Evolutionary conservation across 257 asterid genomes (phyloP).

Genomic region (Solanum okadae): DNA sequence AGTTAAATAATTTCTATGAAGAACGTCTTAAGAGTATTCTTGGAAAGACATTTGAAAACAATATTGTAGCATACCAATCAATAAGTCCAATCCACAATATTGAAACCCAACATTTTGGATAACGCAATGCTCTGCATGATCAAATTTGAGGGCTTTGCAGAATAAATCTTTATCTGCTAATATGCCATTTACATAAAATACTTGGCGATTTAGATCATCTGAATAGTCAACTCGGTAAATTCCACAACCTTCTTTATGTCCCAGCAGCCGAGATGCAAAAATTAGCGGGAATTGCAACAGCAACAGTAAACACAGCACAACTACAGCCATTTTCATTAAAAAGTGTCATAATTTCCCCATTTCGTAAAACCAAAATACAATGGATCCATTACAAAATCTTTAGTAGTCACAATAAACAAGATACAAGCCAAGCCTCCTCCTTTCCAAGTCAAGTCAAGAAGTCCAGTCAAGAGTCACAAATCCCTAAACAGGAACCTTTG

Average conservation of each 20-base stretch:
- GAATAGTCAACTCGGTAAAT: conserved; percentile 28
- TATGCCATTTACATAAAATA: conserved; percentile 51
- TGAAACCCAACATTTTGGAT: conserved; percentile 17
- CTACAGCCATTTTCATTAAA: conserved; percentile 26
- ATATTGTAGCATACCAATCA: conserved; percentile 38
- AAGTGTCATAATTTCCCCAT: conserved; percentile 18
- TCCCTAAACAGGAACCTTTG: neutral
- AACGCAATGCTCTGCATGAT: conserved; percentile 34
- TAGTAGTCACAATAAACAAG: conserved; percentile 19
- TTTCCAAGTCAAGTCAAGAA: conserved; percentile 13
- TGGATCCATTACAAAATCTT: conserved; percentile 23
- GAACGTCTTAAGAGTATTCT: neutral
- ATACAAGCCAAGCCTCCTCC: neutral
- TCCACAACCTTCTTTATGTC: conserved; percentile 42
- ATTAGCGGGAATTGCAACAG: conserved; percentile 30
- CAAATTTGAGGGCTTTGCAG: conserved; percentile 43
- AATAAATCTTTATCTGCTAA: conserved; percentile 49
- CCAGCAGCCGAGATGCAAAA: conserved; percentile 36
- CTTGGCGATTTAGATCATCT: conserved; percentile 25
- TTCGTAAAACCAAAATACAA: conserved; percentile 7
- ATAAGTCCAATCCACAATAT: conserved; percentile 27
- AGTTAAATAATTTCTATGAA: neutral
- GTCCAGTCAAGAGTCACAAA: neutral
- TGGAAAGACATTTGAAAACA: neutral
- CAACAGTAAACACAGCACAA: conserved; percentile 24